Conservation (phyloP, 495 filamentous ascomycete genomes). For the Neurospora sp. region DNA sequence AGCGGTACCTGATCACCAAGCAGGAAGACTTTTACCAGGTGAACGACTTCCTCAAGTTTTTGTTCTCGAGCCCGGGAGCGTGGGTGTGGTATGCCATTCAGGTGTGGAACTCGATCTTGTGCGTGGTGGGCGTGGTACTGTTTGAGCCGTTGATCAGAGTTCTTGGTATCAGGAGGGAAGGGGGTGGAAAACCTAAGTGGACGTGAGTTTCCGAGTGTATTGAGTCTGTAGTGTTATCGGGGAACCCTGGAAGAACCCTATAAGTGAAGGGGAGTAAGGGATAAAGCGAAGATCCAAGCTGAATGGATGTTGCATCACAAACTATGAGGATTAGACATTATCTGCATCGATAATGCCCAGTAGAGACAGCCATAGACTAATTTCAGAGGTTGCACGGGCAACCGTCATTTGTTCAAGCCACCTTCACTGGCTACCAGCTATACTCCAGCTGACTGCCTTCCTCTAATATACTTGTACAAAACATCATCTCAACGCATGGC, state of each 20-base stretch:
- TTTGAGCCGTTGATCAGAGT: conserved; percentile 10
- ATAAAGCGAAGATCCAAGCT: background rate
- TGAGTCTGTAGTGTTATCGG: background rate
- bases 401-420: background rate
- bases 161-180: background rate
- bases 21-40: conserved; percentile 81
- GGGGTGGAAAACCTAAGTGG: background rate
- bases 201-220: background rate
- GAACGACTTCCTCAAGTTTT: conserved; percentile 66
- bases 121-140: conserved; percentile 41
- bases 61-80: conserved; percentile 36
- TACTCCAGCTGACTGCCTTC: background rate
- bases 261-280: background rate
- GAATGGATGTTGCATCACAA: background rate
- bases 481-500: background rate
- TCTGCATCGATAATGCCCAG: background rate
- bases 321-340: background rate
- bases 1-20: conserved; percentile 53
- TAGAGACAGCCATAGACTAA: background rate
- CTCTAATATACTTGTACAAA: background rate
- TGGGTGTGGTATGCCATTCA: conserved; percentile 46
- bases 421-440: background rate
- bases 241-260: background rate
- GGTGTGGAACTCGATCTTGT: conserved; percentile 49
- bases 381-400: background rate